These are phyloP conservation scores for Choricystis sp. DNA, from an alignment of 139 green algal genomes.

Conservation along the genomic window DNA sequence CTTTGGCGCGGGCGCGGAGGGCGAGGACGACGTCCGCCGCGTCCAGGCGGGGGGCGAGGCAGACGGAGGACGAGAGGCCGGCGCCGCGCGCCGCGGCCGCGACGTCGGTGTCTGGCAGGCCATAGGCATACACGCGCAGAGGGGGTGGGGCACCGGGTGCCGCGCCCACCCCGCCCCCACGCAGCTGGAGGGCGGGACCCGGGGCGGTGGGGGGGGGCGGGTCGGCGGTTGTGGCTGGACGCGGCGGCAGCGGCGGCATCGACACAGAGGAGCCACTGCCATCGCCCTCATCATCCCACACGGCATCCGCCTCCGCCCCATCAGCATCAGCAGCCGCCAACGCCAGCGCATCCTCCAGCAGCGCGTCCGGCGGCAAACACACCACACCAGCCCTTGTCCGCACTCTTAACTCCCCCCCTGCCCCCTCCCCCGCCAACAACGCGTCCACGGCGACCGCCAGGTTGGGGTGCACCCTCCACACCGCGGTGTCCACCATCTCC, in stretches of 20 bases:
- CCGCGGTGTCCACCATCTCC: constrained; percentile 19
- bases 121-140: background rate
- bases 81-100: no score
- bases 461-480: constrained; percentile 44
- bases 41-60: background rate
- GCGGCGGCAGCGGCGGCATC: no score
- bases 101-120: background rate
- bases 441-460: constrained; percentile 21
- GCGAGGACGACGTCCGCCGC: background rate
- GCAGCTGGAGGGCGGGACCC: background rate
- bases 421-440: constrained; percentile 18
- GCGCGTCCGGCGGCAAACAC: background rate
- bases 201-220: no score
- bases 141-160: no score
- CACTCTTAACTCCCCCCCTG: background rate
- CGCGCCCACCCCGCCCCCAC: no score
- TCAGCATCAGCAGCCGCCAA: background rate
- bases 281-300: background rate
- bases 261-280: no score
- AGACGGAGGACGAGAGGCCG: background rate
- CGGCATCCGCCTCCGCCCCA: no score
- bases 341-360: background rate
- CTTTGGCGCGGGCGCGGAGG: background rate
- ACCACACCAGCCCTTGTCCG: no score
- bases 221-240: no score